Base-by-base conservation (phyloP, 1,139 yeast species). In the Citeromyces hawaiiensis region DNA sequence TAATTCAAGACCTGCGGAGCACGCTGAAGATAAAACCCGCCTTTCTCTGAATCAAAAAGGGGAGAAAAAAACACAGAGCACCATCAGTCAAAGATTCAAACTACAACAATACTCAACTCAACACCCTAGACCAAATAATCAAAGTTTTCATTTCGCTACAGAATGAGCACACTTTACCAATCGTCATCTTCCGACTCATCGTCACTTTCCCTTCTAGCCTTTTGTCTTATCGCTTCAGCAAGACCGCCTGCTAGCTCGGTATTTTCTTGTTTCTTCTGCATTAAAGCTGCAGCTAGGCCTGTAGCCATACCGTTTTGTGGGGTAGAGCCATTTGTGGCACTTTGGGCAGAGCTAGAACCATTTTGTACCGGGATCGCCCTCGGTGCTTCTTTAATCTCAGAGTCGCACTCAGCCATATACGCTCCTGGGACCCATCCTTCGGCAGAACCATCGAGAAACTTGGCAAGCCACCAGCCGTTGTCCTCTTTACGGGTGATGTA, bases 401-500 rank as follows among this genome's bases (percentile, higher is more conserved):
- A 68, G 11, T 57, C 70, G 56, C 72, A 72, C 51, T 80, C 83
- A 41, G 75, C 78, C 52, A 91, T 75, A 55, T 88, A 93, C 16
- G 93, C 83, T 27, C 93, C 81, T 10, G 99, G 99, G 9, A 94
- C 91, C 98, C 98, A 93, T 3, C 98, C 99, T 58, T 88, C 94
- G 42, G 66, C 72, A 2, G 79, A 55, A 37, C 83, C 91, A 50
- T 83, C 88, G 45, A 80, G 59, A 16, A 76, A 67, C 56, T 82
- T 83, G 4, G 87, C 96, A 45, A 91, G 66, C 47, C 94, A 88
- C 97, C 97, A 88, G 3, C 96, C 97, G 51, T 85, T 85, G 30
- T 75, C 72, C 46, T 78, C 83, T 46, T 78, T 72, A 51, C 70
- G 76, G 6, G 80, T 66, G 37, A 88, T 75, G 45, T 78, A 75